Conservation (phyloP, 2,329 filamentous ascomycete genomes). For the Pseudopithomyces maydicus region DNA sequence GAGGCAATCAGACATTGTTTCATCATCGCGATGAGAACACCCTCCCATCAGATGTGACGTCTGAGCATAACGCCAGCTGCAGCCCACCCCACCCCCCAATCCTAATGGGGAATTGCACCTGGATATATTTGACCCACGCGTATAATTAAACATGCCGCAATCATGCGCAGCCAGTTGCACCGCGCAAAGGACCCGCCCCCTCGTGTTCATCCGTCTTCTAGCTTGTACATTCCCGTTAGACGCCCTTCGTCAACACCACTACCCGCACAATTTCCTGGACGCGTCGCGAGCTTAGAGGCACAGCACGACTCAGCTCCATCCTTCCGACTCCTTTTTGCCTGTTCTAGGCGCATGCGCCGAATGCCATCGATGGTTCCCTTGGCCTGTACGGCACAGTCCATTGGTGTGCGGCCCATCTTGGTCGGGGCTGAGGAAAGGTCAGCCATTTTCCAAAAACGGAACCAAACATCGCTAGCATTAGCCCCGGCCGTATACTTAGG, state of each 20-base stretch:
- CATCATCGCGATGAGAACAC: not conserved
- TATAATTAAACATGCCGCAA: not conserved
- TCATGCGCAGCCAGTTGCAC: conserved; percentile 1
- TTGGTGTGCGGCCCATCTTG: conserved; percentile 9
- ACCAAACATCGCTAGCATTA: not conserved
- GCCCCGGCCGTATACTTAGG: not conserved
- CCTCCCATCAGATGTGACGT: not conserved
- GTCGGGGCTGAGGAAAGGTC: conserved; percentile 12
- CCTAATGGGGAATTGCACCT: not conserved
- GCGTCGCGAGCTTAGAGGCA: not conserved
- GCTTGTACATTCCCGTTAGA: not conserved
- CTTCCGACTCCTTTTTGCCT: not conserved
- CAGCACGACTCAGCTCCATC: not conserved
- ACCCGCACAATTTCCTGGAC: not conserved
- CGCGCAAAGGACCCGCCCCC: not conserved
- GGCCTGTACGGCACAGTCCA: not conserved
- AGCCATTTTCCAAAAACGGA: conserved; percentile 19
- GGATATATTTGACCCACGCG: not conserved
- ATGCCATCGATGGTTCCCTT: not conserved
- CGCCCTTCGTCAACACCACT: not conserved
- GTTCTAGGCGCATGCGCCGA: not conserved
- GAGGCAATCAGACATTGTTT: too few relatives aligned
- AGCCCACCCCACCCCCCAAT: too few relatives aligned
- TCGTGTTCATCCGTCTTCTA: not conserved
- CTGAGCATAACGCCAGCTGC: not conserved